These are phyloP conservation scores for Termitomyces sp. DNA, from an alignment of 768 basidiomycete genomes.

Conservation along the genomic window DNA sequence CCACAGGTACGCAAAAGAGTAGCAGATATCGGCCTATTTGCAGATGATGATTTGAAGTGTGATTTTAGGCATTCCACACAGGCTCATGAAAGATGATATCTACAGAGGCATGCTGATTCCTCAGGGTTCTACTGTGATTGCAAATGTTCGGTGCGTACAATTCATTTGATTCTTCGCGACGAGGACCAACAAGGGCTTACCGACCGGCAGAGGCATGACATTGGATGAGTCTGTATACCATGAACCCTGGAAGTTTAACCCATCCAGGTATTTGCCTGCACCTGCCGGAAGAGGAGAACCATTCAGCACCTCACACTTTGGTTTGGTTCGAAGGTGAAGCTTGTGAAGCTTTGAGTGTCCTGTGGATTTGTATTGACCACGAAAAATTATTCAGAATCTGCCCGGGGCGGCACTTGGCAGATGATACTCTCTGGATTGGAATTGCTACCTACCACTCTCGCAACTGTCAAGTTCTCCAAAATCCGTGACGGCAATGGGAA, in stretches of 20 bases:
- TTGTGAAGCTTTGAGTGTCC: background rate
- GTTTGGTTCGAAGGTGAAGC: conserved; percentile 12
- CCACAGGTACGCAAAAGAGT: background rate
- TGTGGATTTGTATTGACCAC: background rate
- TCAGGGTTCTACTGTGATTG: conserved; percentile 11
- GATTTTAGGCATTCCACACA: conserved; percentile 11
- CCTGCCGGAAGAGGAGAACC: conserved; percentile 11
- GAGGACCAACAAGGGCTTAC: background rate
- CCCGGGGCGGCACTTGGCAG: conserved; percentile 34
- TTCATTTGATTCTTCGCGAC: background rate
- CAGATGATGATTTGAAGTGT: background rate
- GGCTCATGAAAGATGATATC: conserved; percentile 13
- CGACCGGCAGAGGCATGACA: conserved; percentile 10
- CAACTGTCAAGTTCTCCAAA: conserved; percentile 8
- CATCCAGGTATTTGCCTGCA: conserved; percentile 10
- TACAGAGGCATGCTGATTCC: conserved; percentile 14
- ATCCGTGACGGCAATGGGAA: conserved; percentile 9
- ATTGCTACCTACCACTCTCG: conserved; percentile 9
- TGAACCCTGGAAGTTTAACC: conserved; percentile 10
- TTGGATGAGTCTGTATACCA: conserved; percentile 8
- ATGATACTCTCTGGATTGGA: conserved; percentile 26
- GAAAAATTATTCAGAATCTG: conserved; percentile 16
- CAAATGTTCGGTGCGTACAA: conserved; percentile 8
- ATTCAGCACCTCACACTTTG: conserved; percentile 8
- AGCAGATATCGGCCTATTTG: too few species aligned